These are phyloP conservation scores for Diplodia seriata DNA, from an alignment of 2,329 filamentous ascomycete genomes.

Conservation along the genomic window DNA sequence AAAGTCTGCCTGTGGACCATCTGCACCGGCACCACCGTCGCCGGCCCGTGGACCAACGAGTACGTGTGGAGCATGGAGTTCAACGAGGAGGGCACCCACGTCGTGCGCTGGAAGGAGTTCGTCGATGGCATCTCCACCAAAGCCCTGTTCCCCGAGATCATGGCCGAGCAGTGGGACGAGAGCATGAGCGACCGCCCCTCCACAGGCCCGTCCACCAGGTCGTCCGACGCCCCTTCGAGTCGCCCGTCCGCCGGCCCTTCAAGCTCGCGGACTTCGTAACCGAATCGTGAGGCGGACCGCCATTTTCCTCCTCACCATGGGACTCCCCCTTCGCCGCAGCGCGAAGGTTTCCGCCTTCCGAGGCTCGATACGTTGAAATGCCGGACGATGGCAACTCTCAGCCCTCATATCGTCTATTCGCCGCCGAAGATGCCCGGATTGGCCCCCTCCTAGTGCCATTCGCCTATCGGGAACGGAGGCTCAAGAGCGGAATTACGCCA, in stretches of 20 bases:
- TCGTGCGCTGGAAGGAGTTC: slow-evolving; percentile 31
- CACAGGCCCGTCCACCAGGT: slow-evolving; percentile 10
- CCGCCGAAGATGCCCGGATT: background rate
- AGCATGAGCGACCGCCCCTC: slow-evolving; percentile 9
- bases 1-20: slow-evolving; percentile 29
- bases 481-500: background rate
- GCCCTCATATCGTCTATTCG: background rate
- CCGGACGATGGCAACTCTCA: background rate
- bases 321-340: background rate
- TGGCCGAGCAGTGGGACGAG: slow-evolving; percentile 31
- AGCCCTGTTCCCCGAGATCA: slow-evolving; percentile 38
- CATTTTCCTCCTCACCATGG: background rate
- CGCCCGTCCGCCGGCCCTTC: slow-evolving; percentile 4
- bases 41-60: slow-evolving; percentile 38
- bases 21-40: slow-evolving; percentile 28
- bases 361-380: background rate
- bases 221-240: background rate
- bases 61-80: slow-evolving; percentile 31
- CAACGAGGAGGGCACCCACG: slow-evolving; percentile 27
- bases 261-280: background rate
- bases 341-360: background rate
- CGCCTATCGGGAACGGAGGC: background rate
- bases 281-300: no score
- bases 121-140: slow-evolving; percentile 22
- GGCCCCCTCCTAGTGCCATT: background rate